Conservation (phyloP, 2,329 filamentous ascomycete species). For the Lachnellula hyalina region DNA sequence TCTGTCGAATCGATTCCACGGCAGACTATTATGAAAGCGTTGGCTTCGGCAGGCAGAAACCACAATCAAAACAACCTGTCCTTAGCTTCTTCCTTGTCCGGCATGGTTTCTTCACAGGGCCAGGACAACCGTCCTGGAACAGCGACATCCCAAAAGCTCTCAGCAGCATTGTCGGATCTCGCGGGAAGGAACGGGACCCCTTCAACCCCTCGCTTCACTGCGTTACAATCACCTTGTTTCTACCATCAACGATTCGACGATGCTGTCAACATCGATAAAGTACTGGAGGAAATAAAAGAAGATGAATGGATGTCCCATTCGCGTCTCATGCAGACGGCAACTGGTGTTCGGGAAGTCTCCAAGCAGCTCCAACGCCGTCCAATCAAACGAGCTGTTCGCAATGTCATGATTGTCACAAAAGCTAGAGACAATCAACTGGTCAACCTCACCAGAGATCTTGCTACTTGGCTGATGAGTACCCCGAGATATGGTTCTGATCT, state of each 20-base stretch:
- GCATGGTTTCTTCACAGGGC: constrained; percentile 48
- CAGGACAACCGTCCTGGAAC: constrained; percentile 24
- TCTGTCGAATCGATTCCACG: constrained; percentile 50
- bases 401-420: constrained; percentile 98
- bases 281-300: constrained; percentile 87
- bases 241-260: constrained; percentile 97
- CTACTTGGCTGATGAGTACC: constrained; percentile 81
- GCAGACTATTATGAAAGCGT: constrained; percentile 77
- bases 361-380: constrained; percentile 90
- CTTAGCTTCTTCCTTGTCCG: constrained; percentile 52
- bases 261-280: constrained; percentile 88
- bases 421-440: constrained; percentile 93
- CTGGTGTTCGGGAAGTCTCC: constrained; percentile 88
- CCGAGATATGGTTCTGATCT: constrained; percentile 83
- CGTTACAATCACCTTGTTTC: constrained; percentile 89
- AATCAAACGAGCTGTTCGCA: constrained; percentile 85
- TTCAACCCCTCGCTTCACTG: constrained; percentile 48
- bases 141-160: constrained; percentile 52
- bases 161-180: constrained; percentile 49
- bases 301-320: constrained; percentile 92
- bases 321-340: constrained; percentile 89
- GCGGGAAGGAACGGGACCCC: constrained; percentile 33
- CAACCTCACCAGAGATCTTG: constrained; percentile 77
- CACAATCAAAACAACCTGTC: constrained; percentile 48
- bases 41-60: constrained; percentile 61